Conservation (phyloP, 208 protist genomes). For the Trypanosoma caninum region DNA sequence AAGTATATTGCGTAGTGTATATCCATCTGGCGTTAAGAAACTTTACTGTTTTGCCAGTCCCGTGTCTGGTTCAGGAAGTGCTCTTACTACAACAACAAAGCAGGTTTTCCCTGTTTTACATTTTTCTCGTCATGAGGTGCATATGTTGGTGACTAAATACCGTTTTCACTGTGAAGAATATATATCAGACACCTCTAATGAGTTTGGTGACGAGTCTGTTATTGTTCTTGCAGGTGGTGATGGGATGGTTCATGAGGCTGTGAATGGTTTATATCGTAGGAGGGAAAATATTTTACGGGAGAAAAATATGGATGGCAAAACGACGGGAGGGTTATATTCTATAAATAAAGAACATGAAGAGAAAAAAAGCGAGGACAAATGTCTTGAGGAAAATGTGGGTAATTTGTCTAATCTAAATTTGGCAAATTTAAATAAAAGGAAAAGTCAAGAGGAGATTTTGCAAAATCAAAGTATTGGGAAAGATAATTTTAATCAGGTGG, state of each 20-base stretch:
- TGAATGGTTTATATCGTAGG: slow-evolving; percentile 76
- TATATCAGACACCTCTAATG: slow-evolving; percentile 59
- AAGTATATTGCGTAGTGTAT: slow-evolving; percentile 42
- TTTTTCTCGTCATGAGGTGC: slow-evolving; percentile 63
- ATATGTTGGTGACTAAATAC: slow-evolving; percentile 48
- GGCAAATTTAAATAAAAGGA: too few relatives aligned
- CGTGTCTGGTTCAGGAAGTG: slow-evolving; percentile 70
- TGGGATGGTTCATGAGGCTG: slow-evolving; percentile 78
- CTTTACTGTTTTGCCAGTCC: slow-evolving; percentile 74
- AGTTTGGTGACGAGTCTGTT: slow-evolving; percentile 44
- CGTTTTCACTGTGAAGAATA: slow-evolving; percentile 81
- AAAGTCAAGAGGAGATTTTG: neutral
- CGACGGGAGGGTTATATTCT: neutral
- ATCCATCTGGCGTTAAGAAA: slow-evolving; percentile 47
- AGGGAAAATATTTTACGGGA: slow-evolving; percentile 31
- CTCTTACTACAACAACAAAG: slow-evolving; percentile 44
- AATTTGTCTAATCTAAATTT: too few relatives aligned
- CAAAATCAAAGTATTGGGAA: neutral
- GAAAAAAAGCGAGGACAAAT: neutral
- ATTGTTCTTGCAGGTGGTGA: slow-evolving; percentile 72
- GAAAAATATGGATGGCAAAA: neutral
- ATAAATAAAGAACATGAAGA: neutral
- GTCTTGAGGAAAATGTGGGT: neutral
- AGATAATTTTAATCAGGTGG: neutral
- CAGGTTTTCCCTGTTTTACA: slow-evolving; percentile 61